These are phyloP conservation scores for Lepidium aucheri DNA, from an alignment of 345 rosid genomes.

Conservation along the genomic window DNA sequence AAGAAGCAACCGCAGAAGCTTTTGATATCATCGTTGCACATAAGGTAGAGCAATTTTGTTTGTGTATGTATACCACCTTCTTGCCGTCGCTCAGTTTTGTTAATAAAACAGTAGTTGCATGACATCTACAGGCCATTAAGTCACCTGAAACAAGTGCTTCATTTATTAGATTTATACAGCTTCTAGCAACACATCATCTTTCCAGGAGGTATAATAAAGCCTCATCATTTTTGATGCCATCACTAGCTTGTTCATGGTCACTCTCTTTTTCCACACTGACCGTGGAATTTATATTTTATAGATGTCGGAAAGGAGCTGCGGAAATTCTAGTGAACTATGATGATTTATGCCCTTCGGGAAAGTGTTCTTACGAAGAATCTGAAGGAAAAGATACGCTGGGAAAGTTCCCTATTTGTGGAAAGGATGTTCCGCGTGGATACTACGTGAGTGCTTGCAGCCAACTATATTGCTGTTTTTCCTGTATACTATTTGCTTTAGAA, in stretches of 20 bases:
- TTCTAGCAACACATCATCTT: constrained; percentile 85
- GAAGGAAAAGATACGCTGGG: constrained; percentile 35
- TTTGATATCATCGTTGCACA: constrained; percentile 65
- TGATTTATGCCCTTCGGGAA: constrained; percentile 57
- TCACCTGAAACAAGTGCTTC: constrained; percentile 66
- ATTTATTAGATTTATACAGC: constrained; percentile 75
- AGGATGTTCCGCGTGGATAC: constrained; percentile 96
- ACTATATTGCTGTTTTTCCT: background rate
- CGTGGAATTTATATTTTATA: constrained; percentile 25
- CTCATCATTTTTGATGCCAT: background rate
- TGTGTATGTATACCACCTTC: background rate
- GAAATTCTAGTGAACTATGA: constrained; percentile 81
- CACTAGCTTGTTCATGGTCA: constrained; percentile 6
- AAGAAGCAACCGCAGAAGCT: constrained; percentile 81
- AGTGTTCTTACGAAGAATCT: constrained; percentile 31
- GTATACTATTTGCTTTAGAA: background rate
- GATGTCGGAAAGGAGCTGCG: constrained; percentile 97
- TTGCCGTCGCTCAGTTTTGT: background rate
- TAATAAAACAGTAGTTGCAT: background rate
- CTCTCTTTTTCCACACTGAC: constrained; percentile 1
- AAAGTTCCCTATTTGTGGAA: constrained; percentile 78
- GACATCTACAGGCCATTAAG: constrained; percentile 62
- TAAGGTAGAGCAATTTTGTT: constrained; percentile 43
- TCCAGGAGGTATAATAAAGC: constrained; percentile 56
- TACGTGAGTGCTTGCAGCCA: constrained; percentile 44